phyloP scores from a whole-genome alignment of 257 asterid genomes.

The Lycium ferocissimum region DNA sequence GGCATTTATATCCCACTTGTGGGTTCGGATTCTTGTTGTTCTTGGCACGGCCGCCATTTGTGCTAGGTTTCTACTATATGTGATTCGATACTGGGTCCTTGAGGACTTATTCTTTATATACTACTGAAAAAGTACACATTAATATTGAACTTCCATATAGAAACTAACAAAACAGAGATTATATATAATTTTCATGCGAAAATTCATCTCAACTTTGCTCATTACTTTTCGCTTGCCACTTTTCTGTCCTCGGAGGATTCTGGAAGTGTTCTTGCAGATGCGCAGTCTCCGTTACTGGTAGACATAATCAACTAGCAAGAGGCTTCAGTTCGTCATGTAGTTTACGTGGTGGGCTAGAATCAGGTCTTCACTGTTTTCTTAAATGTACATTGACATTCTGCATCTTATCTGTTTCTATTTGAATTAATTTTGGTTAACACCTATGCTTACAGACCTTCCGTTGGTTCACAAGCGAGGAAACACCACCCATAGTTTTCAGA shows the following conservation, averaged over 20 bases:
- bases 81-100: constrained; percentile 47
- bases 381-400: neutral
- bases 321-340: no score
- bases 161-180: neutral
- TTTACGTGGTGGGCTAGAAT: no score
- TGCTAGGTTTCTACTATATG: constrained; percentile 46
- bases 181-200: neutral
- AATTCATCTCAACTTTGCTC: neutral
- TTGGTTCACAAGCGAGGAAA: neutral
- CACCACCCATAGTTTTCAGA: neutral
- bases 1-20: constrained; percentile 49
- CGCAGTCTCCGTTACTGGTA: neutral
- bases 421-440: neutral
- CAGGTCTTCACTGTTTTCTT: neutral
- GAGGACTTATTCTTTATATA: constrained; percentile 34
- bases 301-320: neutral
- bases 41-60: constrained; percentile 46
- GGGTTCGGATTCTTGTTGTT: constrained; percentile 55
- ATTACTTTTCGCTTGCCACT: neutral
- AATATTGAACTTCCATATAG: neutral
- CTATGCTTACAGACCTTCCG: neutral
- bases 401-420: neutral
- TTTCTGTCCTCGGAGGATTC: neutral
- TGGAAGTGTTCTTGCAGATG: neutral
- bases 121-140: constrained; percentile 4